These are phyloP conservation scores for Gaultheria prostrata DNA, from an alignment of 148 eudicot species.

Conservation along the genomic window DNA sequence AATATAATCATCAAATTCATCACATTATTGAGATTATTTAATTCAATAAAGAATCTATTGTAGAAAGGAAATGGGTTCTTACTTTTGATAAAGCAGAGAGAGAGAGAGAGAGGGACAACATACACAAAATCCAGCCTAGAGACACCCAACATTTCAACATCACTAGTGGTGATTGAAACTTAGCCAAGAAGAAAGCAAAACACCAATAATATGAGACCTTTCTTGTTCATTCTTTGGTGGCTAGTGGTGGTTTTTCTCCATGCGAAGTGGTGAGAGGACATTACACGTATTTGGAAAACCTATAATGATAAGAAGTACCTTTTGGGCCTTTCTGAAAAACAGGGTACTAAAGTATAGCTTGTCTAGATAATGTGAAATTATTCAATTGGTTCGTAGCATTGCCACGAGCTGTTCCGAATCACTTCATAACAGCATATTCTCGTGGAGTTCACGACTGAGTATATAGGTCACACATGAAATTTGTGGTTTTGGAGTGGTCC, in stretches of 20 bases:
- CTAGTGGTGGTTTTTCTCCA: constrained; percentile 17
- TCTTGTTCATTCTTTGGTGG: not conserved
- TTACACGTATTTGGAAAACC: not conserved
- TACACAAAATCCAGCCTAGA: constrained; percentile 8
- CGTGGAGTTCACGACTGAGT: too few species aligned
- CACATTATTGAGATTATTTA: not conserved
- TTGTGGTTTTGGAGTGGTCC: too few species aligned
- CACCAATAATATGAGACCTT: not conserved
- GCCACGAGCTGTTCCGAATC: too few species aligned
- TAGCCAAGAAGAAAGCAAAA: constrained; percentile 13
- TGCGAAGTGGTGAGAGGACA: not conserved
- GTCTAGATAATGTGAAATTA: too few species aligned
- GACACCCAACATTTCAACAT: not conserved
- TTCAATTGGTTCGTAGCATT: too few species aligned
- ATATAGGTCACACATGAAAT: too few species aligned
- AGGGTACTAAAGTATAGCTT: not conserved
- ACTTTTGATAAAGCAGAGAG: not conserved
- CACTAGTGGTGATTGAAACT: not conserved
- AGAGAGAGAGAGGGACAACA: not conserved
- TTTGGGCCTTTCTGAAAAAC: constrained; percentile 17
- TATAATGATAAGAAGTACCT: not conserved
- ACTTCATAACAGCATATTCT: too few species aligned
- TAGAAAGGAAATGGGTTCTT: not conserved
- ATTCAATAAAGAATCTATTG: not conserved
- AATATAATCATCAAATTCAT: not conserved